Base-by-base conservation (phyloP, 345 rosid species). In the Bruguiera gymnorhiza region DNA sequence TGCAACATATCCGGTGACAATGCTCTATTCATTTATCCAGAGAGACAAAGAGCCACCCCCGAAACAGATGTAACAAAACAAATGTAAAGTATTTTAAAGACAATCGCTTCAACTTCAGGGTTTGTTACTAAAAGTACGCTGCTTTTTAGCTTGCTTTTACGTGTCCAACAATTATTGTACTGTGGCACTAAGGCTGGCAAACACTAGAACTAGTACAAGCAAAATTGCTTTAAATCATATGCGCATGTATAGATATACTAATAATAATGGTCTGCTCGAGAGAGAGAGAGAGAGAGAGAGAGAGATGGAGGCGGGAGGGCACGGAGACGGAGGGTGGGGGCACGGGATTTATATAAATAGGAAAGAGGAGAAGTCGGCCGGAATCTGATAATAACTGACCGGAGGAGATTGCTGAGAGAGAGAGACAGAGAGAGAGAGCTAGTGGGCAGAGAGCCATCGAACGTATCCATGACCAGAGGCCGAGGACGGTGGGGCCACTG, bases 401-500 rank as follows among this genome's bases (percentile, higher is more conserved):
- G 65, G 24, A 19, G 37, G 46, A 31, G 26, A 43, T 48, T 64
- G 8, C 20, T 37, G 39, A 37, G 10, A 3, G 26, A 29, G 62
- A 32, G 55, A 31, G 66, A 63, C 57, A 54, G 72, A 65, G 61
- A 51, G 66, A 2, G 50, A 20, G 4, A 21, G n/a, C 8, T 1
- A 43, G 5, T 48, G 59, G 67, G 69, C 31, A 69, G 73, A 21
- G 72, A 68, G 74, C 65, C 70, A 68, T 68, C 66, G 73, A 69
- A 63, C 70, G 82, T 63, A 81, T 64, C 81, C 75, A 73, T 64
- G 65, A 64, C 71, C 72, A 71, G 75, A 64, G 80, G 83, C 75
- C 62, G 81, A 36, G 83, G 79, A 75, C 7, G 1, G 54, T 67
- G 86, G 84, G 83, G 5, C 86, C 73, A 57, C 72, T 78, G 79